Evolutionary conservation across 2,329 filamentous ascomycete genomes (phyloP).

Genomic region (Epichloe coenophiala): DNA sequence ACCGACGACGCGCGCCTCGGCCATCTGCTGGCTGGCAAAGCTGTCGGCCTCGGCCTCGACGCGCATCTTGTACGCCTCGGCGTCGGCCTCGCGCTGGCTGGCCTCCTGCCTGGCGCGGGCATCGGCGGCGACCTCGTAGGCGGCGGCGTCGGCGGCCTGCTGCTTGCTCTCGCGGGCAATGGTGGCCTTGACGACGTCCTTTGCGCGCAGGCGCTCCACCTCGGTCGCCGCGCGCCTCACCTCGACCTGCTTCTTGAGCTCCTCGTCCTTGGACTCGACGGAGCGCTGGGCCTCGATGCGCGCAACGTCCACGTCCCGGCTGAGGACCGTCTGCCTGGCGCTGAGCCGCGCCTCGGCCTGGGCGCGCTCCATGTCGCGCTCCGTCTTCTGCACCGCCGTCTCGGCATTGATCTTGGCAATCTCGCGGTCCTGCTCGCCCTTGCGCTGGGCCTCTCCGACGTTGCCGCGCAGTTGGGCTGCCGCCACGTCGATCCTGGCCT

Average conservation of each 20-base stretch:
- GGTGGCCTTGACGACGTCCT: conserved; percentile 64
- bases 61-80: conserved; percentile 34
- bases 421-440: conserved; percentile 70
- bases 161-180: conserved; percentile 55
- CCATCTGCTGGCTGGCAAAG: conserved; percentile 30
- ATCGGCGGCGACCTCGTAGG: conserved; percentile 52
- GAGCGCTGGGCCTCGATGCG: conserved; percentile 60
- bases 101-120: conserved; percentile 42
- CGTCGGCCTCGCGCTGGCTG: conserved; percentile 38
- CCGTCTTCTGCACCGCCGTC: conserved; percentile 72
- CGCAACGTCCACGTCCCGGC: conserved; percentile 61
- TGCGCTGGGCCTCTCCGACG: conserved; percentile 64
- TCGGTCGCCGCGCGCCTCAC: conserved; percentile 66
- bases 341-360: conserved; percentile 63
- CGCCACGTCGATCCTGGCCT: conserved; percentile 55
- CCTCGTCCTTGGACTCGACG: conserved; percentile 64
- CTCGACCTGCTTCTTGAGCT: conserved; percentile 67
- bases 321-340: conserved; percentile 58
- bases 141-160: conserved; percentile 51
- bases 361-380: conserved; percentile 71
- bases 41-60: conserved; percentile 29
- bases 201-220: conserved; percentile 65
- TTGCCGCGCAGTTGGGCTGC: conserved; percentile 53
- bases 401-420: conserved; percentile 81
- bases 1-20: conserved; percentile 44